Conservation (phyloP, 2,329 filamentous ascomycete genomes). For the Paecilomyces fulvus region DNA sequence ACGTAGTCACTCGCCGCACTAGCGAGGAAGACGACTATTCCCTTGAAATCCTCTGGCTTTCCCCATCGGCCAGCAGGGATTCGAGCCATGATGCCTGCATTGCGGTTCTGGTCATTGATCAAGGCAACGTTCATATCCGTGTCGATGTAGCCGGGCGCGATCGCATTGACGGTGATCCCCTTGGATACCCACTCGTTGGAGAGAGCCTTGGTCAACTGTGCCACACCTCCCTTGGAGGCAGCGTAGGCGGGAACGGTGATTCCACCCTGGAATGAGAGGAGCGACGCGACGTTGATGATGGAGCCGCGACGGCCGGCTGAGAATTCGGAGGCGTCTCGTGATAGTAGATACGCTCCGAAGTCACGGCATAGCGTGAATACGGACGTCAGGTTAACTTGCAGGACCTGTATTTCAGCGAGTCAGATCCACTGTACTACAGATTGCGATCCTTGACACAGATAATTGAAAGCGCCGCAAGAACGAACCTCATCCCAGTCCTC, state of each 20-base stretch:
- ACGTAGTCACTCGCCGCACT: constrained; percentile 72
- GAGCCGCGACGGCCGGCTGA: constrained; percentile 19
- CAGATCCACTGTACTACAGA: neutral
- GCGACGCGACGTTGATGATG: constrained; percentile 77
- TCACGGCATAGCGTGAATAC: constrained; percentile 55
- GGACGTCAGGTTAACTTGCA: constrained; percentile 78
- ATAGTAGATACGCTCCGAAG: constrained; percentile 26
- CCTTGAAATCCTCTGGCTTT: constrained; percentile 78
- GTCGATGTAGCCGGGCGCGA: constrained; percentile 81
- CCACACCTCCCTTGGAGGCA: constrained; percentile 75
- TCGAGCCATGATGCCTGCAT: constrained; percentile 64
- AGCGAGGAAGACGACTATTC: constrained; percentile 67
- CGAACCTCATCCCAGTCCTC: constrained; percentile 62
- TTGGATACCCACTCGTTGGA: constrained; percentile 78
- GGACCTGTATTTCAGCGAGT: constrained; percentile 41
- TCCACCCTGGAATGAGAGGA: constrained; percentile 79
- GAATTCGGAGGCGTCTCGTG: constrained; percentile 20
- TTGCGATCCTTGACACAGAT: neutral
- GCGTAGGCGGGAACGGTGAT: constrained; percentile 84
- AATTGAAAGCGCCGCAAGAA: neutral
- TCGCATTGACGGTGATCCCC: constrained; percentile 77
- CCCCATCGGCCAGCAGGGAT: constrained; percentile 85
- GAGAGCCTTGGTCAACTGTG: constrained; percentile 75
- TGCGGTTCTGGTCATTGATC: constrained; percentile 60
- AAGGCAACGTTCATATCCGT: constrained; percentile 93